Conservation (phyloP, 2,329 filamentous ascomycete species). For the Biscogniauxia sp. region DNA sequence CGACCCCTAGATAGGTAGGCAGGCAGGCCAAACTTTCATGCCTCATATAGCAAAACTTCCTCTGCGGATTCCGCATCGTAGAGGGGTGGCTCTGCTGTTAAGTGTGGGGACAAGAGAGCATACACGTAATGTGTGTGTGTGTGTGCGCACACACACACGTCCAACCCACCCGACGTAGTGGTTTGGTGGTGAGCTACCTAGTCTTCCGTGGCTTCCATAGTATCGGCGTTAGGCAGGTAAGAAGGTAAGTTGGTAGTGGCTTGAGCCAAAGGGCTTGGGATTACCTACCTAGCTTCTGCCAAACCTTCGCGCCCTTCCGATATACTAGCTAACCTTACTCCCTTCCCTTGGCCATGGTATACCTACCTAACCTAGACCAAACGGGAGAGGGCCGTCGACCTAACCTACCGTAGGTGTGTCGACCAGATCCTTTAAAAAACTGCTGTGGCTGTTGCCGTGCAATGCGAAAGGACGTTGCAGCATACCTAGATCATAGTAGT, state of each 20-base stretch:
- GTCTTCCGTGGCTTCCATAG: background rate
- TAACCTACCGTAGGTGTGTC: no score
- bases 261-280: background rate
- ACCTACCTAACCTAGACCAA: background rate
- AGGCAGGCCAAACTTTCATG: background rate
- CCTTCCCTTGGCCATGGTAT: background rate
- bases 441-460: no score
- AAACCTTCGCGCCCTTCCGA: background rate
- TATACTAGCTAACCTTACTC: no score
- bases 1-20: no score
- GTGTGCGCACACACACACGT: background rate
- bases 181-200: background rate
- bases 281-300: background rate
- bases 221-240: background rate
- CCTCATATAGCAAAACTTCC: background rate
- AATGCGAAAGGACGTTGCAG: background rate
- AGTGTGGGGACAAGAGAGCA: no score
- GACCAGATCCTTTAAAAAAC: no score
- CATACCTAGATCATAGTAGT: no score
- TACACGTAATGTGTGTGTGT: no score
- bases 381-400: no score
- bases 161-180: background rate
- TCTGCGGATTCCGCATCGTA: background rate
- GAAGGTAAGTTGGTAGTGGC: no score
- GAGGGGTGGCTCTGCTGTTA: background rate